Conservation (phyloP, 1,284 basidiomycete genomes). For the Naganishia cerealis region DNA sequence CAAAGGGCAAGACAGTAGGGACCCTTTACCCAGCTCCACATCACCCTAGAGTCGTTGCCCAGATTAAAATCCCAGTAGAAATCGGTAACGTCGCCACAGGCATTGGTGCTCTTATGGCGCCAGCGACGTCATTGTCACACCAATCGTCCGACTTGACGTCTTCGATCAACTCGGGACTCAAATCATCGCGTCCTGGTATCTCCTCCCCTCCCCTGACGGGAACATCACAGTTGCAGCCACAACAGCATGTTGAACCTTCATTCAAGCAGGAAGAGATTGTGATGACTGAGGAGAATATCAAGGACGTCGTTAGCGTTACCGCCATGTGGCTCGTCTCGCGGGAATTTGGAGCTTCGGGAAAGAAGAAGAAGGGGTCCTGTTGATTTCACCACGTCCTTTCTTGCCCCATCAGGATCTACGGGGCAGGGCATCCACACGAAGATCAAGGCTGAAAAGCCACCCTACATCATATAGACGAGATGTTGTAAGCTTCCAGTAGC, state of each 20-base stretch:
- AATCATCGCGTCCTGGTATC: conserved; percentile 17
- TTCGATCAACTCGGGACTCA: conserved; percentile 10
- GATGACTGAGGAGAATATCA: conserved; percentile 86
- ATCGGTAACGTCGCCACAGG: conserved; percentile 65
- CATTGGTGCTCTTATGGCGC: conserved; percentile 37
- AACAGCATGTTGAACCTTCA: background rate
- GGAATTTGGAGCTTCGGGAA: conserved; percentile 87
- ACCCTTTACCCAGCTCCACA: conserved; percentile 88
- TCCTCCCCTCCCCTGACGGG: conserved; percentile 25
- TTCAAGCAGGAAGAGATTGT: conserved; percentile 57
- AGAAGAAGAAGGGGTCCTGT: conserved; percentile 58
- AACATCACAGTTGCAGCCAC: background rate
- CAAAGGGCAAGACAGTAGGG: conserved; percentile 58
- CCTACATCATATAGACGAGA: background rate
- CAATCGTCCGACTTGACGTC: conserved; percentile 24
- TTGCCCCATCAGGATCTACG: background rate
- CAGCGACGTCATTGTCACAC: conserved; percentile 1
- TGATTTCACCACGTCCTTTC: background rate
- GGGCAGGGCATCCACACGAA: background rate
- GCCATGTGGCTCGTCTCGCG: conserved; percentile 88
- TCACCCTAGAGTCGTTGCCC: conserved; percentile 89
- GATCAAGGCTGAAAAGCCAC: background rate
- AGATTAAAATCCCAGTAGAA: conserved; percentile 83
- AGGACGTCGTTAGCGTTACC: conserved; percentile 85
- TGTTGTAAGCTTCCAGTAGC: no score